Percentiles rank a stretch among this genome's conserved stretches.
These are phyloP conservation scores for Stephania yunnanensis DNA, from an alignment of 164 flowering plant genomes.

Conservation along the genomic window DNA sequence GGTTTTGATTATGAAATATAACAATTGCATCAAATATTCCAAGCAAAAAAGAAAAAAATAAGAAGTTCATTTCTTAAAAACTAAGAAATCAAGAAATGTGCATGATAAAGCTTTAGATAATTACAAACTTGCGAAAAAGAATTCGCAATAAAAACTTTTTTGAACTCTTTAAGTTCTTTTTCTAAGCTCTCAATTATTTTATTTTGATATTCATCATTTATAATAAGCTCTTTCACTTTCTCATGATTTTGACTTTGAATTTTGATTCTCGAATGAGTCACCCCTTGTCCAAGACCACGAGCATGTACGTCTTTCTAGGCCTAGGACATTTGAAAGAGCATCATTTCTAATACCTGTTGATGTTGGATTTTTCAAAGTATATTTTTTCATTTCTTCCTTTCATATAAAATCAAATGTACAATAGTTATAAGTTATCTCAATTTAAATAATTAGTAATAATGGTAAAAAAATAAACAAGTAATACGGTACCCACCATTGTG, in stretches of 20 bases:
- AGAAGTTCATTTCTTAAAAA: not conserved
- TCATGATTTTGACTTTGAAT: not conserved
- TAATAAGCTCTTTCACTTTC: not conserved
- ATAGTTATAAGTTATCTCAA: not conserved
- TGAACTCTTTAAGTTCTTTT: too few relatives aligned
- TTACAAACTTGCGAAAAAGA: not conserved
- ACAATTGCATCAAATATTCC: too few relatives aligned
- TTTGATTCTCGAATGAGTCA: not conserved
- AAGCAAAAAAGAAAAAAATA: too few relatives aligned
- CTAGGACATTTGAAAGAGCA: not conserved
- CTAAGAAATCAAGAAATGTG: not conserved
- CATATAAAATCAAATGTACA: too few relatives aligned
- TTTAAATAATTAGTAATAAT: too few relatives aligned
- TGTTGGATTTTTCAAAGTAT: not conserved
- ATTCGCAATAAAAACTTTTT: not conserved
- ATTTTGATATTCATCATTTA: not conserved
- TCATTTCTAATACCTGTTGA: not conserved
- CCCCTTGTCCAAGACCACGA: not conserved
- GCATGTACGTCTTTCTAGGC: not conserved
- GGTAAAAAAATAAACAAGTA: too few relatives aligned
- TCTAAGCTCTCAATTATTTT: not conserved
- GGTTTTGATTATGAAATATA: not conserved
- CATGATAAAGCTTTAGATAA: too few relatives aligned
- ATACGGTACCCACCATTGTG: not conserved
- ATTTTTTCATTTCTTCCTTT: not conserved